Evolutionary conservation across 2,329 filamentous ascomycete genomes (phyloP), one percentile per base, ranked within the genome.

Genomic region (Aspergillus proliferans): DNA sequence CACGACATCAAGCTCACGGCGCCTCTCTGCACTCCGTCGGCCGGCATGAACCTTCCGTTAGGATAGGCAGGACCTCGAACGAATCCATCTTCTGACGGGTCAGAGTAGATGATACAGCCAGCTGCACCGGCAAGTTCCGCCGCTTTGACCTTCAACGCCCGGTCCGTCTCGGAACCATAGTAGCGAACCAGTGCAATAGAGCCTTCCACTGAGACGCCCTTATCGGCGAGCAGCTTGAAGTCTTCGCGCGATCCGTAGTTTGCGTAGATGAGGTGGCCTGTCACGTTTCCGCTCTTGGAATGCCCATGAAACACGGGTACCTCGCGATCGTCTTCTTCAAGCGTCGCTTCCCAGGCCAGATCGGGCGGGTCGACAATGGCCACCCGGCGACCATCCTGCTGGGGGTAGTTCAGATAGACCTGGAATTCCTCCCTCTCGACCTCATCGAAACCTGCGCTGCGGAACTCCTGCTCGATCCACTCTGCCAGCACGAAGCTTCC

Each of bases 331-430:
- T 87, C 80, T 72, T 97, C 93, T 61, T 98, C 92, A 45, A 98
- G 73, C 54, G 79, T 80, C 10, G 92, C 93, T 49, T 84, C 80
- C 91, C 91, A 97, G 14, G 71, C 72, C 33, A 83, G 74, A 52
- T 83, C 84, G 46, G 84, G 81, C 0, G 78, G 79, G 33, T 85
- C 83, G 53, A 95, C 74, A 45, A 98, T 87, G 53, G 91, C 84
- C 36, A 98, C 85, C 50, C 84, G 81, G 45, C 93, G 80, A 10
- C 92, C 93, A 52, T 82, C 85, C 24, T 79, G 72, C 54, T 78
- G 86, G 0, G 93, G 90, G 66, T 95, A 98, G 69, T 97, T 97
- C 61, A 97, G 74, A 65, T 96, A 97, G 14, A 94, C 91, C 59
- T 86, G 79, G 67, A 88, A 95, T 64, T 89, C 82, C 60, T 95